A percentile compares a stretch with the other conserved stretches of the same genome.
phyloP scores from a whole-genome alignment of 2,329 filamentous ascomycete genomes.

The Fusarium sp. region DNA sequence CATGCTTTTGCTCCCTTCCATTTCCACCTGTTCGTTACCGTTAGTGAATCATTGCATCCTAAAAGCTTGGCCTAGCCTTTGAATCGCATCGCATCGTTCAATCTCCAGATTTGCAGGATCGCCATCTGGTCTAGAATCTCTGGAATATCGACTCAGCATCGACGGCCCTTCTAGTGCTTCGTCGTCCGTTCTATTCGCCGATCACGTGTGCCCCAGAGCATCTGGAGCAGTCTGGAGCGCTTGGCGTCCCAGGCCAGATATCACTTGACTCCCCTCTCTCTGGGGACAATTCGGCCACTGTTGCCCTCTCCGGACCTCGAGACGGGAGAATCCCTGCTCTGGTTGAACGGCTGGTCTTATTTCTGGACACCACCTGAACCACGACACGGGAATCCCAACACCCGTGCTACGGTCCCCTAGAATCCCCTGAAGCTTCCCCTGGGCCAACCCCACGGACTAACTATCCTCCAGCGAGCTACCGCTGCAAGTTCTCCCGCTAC shows the following conservation, averaged over 20 bases:
- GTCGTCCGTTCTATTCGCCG: conserved; percentile 12
- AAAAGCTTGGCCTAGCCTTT: neutral
- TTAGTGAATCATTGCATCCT: neutral
- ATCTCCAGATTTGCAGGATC: neutral
- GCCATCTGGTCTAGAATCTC: neutral
- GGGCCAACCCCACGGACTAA: conserved; percentile 40
- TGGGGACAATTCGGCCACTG: conserved; percentile 13
- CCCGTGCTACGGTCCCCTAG: conserved; percentile 17
- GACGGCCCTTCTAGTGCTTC: neutral
- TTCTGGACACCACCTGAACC: conserved; percentile 20
- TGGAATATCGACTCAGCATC: neutral
- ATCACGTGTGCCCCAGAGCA: conserved; percentile 24
- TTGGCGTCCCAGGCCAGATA: conserved; percentile 12
- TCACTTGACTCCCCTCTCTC: conserved; percentile 18
- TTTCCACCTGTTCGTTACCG: neutral
- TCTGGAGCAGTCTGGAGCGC: conserved; percentile 20
- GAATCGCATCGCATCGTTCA: neutral
- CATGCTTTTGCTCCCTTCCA: neutral
- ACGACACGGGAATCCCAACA: conserved; percentile 9
- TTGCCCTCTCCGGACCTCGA: conserved; percentile 14
- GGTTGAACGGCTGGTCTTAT: conserved; percentile 17
- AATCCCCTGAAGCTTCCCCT: conserved; percentile 31
- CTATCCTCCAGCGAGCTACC: conserved; percentile 36
- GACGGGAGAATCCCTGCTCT: conserved; percentile 22
- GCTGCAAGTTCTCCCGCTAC: conserved; percentile 29